phyloP scores from a whole-genome alignment of 352 stramenopile genomes.

The Hyaloperonospora brassicae region DNA sequence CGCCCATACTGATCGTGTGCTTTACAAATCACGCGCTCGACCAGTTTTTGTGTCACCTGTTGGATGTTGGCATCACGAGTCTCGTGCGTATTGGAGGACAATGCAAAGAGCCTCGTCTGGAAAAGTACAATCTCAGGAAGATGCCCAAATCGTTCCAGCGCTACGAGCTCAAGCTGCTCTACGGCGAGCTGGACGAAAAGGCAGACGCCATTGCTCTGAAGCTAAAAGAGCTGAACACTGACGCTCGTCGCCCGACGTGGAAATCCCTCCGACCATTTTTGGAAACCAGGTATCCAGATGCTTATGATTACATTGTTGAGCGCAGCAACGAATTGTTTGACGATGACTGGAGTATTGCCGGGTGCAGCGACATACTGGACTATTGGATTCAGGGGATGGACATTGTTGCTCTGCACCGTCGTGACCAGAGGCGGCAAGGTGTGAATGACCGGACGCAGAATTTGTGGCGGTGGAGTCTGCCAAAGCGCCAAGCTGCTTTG shows the following conservation, averaged over 20 bases:
- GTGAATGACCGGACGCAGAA: conserved; percentile 17
- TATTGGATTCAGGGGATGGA: conserved; percentile 36
- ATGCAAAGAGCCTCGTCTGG: conserved; percentile 47
- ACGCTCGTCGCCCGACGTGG: conserved; percentile 23
- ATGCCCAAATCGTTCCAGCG: conserved; percentile 17
- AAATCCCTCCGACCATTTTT: conserved; percentile 28
- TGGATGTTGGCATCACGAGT: conserved; percentile 37
- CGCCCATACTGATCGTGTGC: conserved; percentile 75
- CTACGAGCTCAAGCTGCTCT: conserved; percentile 28
- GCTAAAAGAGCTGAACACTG: conserved; percentile 8
- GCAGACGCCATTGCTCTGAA: conserved; percentile 15
- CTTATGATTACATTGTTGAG: conserved; percentile 27
- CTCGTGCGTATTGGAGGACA: conserved; percentile 73
- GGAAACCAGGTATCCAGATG: conserved; percentile 21
- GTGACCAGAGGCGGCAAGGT: neutral
- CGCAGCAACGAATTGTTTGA: conserved; percentile 18
- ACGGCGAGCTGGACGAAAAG: conserved; percentile 26
- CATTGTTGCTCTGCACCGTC: conserved; percentile 6
- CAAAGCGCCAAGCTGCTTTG: conserved; percentile 20
- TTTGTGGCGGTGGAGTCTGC: conserved; percentile 28
- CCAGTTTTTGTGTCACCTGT: conserved; percentile 83
- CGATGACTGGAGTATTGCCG: conserved; percentile 30
- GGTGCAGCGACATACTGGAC: conserved; percentile 25
- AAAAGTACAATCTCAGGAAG: conserved; percentile 34
- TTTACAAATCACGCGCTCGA: conserved; percentile 89